Base-by-base conservation (phyloP, 495 filamentous ascomycete species). In the Hypoxylon intermedium region DNA sequence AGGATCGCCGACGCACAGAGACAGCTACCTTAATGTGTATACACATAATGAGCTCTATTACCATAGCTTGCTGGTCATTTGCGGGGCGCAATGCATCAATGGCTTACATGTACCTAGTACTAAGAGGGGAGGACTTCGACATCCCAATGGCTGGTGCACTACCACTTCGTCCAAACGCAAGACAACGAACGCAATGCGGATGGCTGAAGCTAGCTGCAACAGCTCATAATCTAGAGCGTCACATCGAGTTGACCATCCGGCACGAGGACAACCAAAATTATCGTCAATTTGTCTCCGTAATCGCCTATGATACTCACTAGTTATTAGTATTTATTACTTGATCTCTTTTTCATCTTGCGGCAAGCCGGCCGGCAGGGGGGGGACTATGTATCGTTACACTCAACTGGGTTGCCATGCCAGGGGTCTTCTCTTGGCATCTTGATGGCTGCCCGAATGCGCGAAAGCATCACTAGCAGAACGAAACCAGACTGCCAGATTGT, bases 1-100 rank as follows among this genome's bases (percentile, higher is more conserved):
- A 69, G 66, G 68, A 71, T 71, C 68, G 66, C 66, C 68, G 66
- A 63, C 62, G 56, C 66, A 67, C 60, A 45, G 58, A 60, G 58
- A 67, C 52, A 61, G 60, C 54, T 44, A 57, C 42, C 48, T 65
- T 3, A 4, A 26, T 26, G 24, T 26, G 7, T 26, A 7, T 26
- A 26, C 24, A 26, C 7, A 7, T n/a, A n/a, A n/a, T n/a, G n/a
- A n/a, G 33, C 30, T 33, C 2, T 33, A 33, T 6, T 12, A 36
- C 38, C 53, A 45, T 45, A 44, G 60, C 49, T 51, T 46, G 53
- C 12, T 45, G 16, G 47, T 55, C 63, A 58, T 43, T 45, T 67
- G 58, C 63, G 63, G 63, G 58, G 63, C n/a, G 53, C n/a, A 21
- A 37, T 2, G 15, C 36, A 19, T n/a, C 34, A 4, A 15, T 53